Percentiles rank a stretch among this genome's conserved stretches.
These are phyloP conservation scores for Clitopilus passeckerianus DNA, from an alignment of 768 basidiomycete genomes.

Conservation along the genomic window DNA sequence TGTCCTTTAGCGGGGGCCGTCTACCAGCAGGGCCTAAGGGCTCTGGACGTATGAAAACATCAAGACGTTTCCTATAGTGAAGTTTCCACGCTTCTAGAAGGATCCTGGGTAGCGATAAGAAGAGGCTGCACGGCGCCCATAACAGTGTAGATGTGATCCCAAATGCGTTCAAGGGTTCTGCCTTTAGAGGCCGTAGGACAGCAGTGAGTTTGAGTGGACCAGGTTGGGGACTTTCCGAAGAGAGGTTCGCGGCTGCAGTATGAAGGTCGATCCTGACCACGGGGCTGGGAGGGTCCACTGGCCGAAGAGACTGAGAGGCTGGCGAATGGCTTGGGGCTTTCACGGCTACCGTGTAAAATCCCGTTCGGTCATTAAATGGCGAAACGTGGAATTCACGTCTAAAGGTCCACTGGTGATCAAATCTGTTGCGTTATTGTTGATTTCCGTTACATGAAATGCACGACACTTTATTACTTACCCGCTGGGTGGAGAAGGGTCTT, in stretches of 20 bases:
- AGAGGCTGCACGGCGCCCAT: slow-evolving; percentile 44
- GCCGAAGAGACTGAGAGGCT: slow-evolving; percentile 9
- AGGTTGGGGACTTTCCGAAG: slow-evolving; percentile 8
- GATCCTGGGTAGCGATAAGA: slow-evolving; percentile 57
- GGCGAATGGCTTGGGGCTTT: slow-evolving; percentile 38
- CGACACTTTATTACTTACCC: slow-evolving; percentile 21
- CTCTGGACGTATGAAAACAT: slow-evolving; percentile 57
- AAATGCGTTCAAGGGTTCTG: slow-evolving; percentile 33
- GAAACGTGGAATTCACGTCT: slow-evolving; percentile 70
- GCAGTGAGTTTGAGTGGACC: slow-evolving; percentile 52
- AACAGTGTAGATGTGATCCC: slow-evolving; percentile 33
- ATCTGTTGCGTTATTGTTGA: slow-evolving; percentile 23
- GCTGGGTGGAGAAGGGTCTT: slow-evolving; percentile 29
- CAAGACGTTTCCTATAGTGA: slow-evolving; percentile 54
- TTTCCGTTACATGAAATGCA: background rate
- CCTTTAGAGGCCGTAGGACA: slow-evolving; percentile 28
- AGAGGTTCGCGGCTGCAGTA: slow-evolving; percentile 8
- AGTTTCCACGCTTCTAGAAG: slow-evolving; percentile 54
- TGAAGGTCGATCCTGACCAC: slow-evolving; percentile 37
- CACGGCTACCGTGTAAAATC: slow-evolving; percentile 58
- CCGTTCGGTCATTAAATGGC: slow-evolving; percentile 68
- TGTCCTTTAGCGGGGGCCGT: too few relatives aligned
- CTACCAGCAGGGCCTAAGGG: slow-evolving; percentile 26
- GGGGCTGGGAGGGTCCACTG: slow-evolving; percentile 21
- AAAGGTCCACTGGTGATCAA: slow-evolving; percentile 63